Evolutionary conservation across 306 rosid genomes (phyloP).

Genomic region (Carpinus fangiana): DNA sequence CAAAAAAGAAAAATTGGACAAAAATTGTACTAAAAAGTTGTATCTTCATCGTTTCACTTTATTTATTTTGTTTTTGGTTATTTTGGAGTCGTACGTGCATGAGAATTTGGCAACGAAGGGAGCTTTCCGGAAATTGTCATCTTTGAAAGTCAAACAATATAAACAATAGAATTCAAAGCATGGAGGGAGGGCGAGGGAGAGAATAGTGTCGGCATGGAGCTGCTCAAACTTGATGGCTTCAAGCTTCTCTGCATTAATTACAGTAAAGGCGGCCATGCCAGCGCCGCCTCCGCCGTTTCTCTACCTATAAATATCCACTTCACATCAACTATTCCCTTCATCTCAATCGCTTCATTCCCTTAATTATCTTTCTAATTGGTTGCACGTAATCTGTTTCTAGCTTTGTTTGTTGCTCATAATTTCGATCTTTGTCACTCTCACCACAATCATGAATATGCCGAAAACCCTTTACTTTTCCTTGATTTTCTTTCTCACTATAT

Average conservation of each 20-base stretch:
- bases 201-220: neutral
- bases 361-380: neutral
- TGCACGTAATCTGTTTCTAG: too few relatives aligned
- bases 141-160: too few relatives aligned
- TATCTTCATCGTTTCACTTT: too few relatives aligned
- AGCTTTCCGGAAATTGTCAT: too few relatives aligned
- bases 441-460: neutral
- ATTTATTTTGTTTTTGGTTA: too few relatives aligned
- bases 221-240: constrained; percentile 23
- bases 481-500: constrained; percentile 8
- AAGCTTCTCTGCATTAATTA: neutral
- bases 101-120: too few relatives aligned
- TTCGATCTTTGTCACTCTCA: neutral
- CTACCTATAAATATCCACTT: too few relatives aligned
- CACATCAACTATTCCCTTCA: neutral
- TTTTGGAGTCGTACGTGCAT: too few relatives aligned
- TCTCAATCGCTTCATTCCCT: neutral
- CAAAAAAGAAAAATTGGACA: too few relatives aligned
- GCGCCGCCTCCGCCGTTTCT: neutral
- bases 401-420: neutral
- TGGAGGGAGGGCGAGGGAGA: neutral
- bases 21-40: too few relatives aligned
- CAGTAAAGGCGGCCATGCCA: neutral
- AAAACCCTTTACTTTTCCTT: neutral
- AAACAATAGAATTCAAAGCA: too few relatives aligned